Evolutionary conservation across 1,284 basidiomycete species (phyloP), one percentile per base, ranked within the genome.

Genomic region (Exsudoporus floridanus): DNA sequence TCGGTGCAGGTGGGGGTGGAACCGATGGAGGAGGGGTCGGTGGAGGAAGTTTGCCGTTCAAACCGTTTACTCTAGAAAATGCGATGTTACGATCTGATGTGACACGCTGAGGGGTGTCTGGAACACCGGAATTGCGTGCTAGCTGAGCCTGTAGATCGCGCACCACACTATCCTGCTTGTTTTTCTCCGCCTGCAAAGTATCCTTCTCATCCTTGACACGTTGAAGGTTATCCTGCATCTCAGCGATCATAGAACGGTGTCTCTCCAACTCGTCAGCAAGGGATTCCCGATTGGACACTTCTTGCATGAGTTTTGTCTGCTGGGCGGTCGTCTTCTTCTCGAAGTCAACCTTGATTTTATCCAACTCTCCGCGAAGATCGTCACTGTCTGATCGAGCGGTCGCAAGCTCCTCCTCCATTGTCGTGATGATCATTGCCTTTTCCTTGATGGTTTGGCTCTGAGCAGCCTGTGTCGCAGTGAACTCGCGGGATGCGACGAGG

Each of bases 1-100:
- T 81, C 6, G 90, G 88, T 13, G 88, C 83, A 19, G 90, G 90
- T 9, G 94, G 94, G 9, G 90, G 91, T 7, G 94, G 93, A 41
- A 92, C 80, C 25, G 88, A 86, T 4, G 93, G 94, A 21, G 94
- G 92, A 1, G 93, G 93, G 0, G 89, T 91, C 0, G 90, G 88
- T 19, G 93, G 93, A 23, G 93, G 93, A 25, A 90, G 80, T 69
- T 94, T 94, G 61, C 82, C 74, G 33, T 85, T 80, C 50, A 87
- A 69, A 28, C 80, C 80, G 52, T 79, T 80, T 43, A 77, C 70
- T 54, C 87, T 79, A 38, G 77, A 75, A 62, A 80, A 83, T 7
- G 81, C 72, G 36, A 81, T 65, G 39, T 70, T 75, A 21, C 86
- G 81, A 46, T 86, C 84, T 19, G 77, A 72, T n/a, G 67, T 58